Base-by-base conservation (phyloP, 768 basidiomycete species). In the Leccinellum luteum region DNA sequence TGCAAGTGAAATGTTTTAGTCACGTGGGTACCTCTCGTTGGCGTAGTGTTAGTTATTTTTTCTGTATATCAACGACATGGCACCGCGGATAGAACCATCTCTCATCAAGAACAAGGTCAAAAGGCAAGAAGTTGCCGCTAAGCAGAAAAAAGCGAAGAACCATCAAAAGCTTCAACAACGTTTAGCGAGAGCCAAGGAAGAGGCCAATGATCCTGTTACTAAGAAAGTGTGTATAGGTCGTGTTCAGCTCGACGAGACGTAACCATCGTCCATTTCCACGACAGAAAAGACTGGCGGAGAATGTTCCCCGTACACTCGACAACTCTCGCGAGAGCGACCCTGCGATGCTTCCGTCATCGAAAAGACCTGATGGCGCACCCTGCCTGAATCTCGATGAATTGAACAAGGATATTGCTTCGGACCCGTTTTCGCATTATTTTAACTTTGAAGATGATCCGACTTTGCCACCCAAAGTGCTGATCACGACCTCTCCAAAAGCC, bases 301-400 rank as follows among this genome's bases (percentile, higher is more conserved):
- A 97, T 77, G 80, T 95, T 10, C 95, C 95, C 1, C 82, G 83
- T 47, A 99, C 97, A 0, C 83, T 98, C 23, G 97, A 99, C 69
- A 98, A 98, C 69, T 90, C 86, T 58, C 85, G 95, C 60, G 89
- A 95, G 72, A 90, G 85, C 68, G 89, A 89, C 67, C 87, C 86
- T 7, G 61, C 59, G 60, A 58, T 60, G 34, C 63, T 75, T 31
- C 74, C 76, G 1, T 68, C 77, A 9, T 74, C 74, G 12, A 65
- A 69, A 50, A 56, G 41, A 31, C 61, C 65, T 12, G 65, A 66
- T 13, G 59, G 63, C 41, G 60, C 72, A 31, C 77, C 78, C 6
- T 74, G 75, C 21, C 59, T 71, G 38, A 73, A 75, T n/a, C 70
- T 78, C 48, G 78, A 85, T 30, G 90, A 92, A 65, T 73, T 82